Evolutionary conservation across 768 basidiomycete genomes (phyloP).

Genomic region (Rhizopogon rudus): DNA sequence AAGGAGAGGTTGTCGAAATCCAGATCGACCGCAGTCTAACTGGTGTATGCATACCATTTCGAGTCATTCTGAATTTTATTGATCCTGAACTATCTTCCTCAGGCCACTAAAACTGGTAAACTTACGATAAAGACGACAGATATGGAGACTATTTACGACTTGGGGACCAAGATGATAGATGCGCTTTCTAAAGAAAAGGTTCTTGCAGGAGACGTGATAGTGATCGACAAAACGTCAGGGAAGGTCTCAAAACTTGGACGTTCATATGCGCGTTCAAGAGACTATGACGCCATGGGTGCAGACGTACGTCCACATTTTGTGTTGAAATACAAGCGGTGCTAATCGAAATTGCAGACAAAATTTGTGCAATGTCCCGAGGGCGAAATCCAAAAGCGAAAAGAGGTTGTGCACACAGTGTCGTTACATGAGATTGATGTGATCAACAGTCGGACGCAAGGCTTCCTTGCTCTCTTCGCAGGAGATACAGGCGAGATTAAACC

Average conservation of each 20-base stretch:
- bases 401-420: conserved; percentile 95
- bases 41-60: conserved; percentile 52
- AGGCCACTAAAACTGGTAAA: conserved; percentile 98
- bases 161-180: conserved; percentile 99
- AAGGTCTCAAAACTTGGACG: conserved; percentile 95
- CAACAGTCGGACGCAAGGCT: conserved; percentile 97
- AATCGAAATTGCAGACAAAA: conserved; percentile 62
- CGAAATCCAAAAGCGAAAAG: conserved; percentile 96
- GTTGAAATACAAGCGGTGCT: neutral
- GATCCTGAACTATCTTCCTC: conserved; percentile 1
- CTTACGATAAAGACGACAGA: conserved; percentile 97
- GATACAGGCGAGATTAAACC: conserved; percentile 99
- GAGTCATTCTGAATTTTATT: neutral
- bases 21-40: conserved; percentile 97
- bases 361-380: conserved; percentile 98
- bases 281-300: conserved; percentile 99
- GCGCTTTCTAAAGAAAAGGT: conserved; percentile 96
- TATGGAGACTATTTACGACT: conserved; percentile 99
- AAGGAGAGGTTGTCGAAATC: conserved; percentile 98
- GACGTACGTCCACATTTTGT: conserved; percentile 58
- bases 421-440: conserved; percentile 99
- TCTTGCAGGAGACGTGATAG: conserved; percentile 88
- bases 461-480: conserved; percentile 90
- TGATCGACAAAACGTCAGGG: conserved; percentile 96
- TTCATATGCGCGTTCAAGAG: conserved; percentile 93